Evolutionary conservation across 129 eudicot species (phyloP).

Genomic region (Erigeron canadensis): DNA sequence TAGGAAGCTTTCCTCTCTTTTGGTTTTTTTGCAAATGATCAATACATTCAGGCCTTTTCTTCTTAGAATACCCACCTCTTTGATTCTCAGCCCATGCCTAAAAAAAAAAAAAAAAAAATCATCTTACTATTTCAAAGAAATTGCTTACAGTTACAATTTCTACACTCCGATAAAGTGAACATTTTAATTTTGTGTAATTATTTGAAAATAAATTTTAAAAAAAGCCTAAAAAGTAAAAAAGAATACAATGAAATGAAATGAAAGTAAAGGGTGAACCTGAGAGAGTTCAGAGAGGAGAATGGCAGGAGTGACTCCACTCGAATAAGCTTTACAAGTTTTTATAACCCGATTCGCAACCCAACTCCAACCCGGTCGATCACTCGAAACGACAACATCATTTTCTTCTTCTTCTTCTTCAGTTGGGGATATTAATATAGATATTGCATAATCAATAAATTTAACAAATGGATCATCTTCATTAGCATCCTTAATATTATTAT

Average conservation of each 20-base stretch:
- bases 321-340: conserved; percentile 77
- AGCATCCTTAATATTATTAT: conserved; percentile 16
- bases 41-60: conserved; percentile 69
- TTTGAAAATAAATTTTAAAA: too few relatives aligned
- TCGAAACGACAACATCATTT: conserved; percentile 30
- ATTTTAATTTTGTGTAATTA: too few relatives aligned
- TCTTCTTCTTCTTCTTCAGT: conserved; percentile 27
- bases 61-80: conserved; percentile 64
- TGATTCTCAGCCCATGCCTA: conserved; percentile 86
- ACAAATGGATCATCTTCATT: conserved; percentile 65
- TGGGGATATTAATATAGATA: conserved; percentile 51
- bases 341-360: conserved; percentile 83
- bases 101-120: background rate
- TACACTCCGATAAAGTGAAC: too few relatives aligned
- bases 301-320: conserved; percentile 95
- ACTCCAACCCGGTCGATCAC: conserved; percentile 63
- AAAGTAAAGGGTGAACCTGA: conserved; percentile 45
- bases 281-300: conserved; percentile 93
- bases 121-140: too few relatives aligned
- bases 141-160: too few relatives aligned
- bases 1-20: conserved; percentile 74
- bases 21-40: conserved; percentile 64
- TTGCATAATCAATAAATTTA: conserved; percentile 67
- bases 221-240: too few relatives aligned
- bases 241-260: background rate